These are phyloP conservation scores for Fusarium anguioides DNA, from an alignment of 2,329 filamentous ascomycete genomes.

Conservation along the genomic window DNA sequence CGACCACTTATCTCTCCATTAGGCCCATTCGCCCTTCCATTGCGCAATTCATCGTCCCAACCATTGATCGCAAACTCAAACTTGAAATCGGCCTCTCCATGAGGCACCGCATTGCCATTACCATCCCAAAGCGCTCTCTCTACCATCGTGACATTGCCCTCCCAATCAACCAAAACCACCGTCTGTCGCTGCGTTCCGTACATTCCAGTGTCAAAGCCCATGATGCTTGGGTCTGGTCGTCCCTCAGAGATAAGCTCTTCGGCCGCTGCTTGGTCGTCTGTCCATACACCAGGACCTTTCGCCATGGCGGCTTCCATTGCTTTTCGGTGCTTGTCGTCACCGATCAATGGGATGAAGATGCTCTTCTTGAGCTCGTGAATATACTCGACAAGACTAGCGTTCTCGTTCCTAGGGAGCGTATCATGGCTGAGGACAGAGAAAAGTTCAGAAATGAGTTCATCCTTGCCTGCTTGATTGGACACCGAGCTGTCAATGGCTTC, in stretches of 20 bases:
- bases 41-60: conserved; percentile 53
- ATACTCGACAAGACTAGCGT: conserved; percentile 63
- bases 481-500: conserved; percentile 56
- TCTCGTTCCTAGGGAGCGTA: conserved; percentile 60
- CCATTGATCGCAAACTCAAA: conserved; percentile 68
- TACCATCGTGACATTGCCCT: conserved; percentile 69
- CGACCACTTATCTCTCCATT: conserved; percentile 14
- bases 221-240: conserved; percentile 53
- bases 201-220: conserved; percentile 66
- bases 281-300: conserved; percentile 52
- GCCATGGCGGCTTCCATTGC: conserved; percentile 58
- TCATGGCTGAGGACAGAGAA: conserved; percentile 68
- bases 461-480: conserved; percentile 53
- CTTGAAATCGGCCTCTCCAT: conserved; percentile 65
- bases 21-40: background rate
- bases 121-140: conserved; percentile 71
- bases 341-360: conserved; percentile 71
- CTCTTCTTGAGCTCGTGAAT: conserved; percentile 66
- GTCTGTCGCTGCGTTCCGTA: conserved; percentile 76
- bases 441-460: conserved; percentile 61
- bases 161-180: conserved; percentile 70
- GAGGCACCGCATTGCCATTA: conserved; percentile 64
- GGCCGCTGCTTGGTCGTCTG: conserved; percentile 53
- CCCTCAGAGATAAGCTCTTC: conserved; percentile 52
- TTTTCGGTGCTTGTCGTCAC: conserved; percentile 57